Evolutionary conservation across 139 green algal species (phyloP), one percentile per base, ranked within the genome.

Genomic region (Pedinophyceae sp.): DNA sequence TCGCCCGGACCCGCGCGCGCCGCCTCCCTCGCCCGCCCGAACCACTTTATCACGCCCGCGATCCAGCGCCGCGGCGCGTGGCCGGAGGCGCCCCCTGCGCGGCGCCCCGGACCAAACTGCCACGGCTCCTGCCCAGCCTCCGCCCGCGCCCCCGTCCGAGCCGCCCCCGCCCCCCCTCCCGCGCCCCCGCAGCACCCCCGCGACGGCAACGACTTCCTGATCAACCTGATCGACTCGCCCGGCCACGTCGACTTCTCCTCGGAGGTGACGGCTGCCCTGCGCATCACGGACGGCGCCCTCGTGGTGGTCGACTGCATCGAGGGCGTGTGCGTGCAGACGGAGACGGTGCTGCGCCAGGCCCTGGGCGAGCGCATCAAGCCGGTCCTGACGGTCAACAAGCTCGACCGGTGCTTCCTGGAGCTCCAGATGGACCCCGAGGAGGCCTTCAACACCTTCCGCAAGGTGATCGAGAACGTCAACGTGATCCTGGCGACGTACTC

Each of bases 211-310:
- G 67, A 91, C 47, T 97, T 87, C 78, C 66, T 96, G 48, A 83
- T 99, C 56, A 99, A 99, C 81, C 70, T 97, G 38, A 97, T 99
- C 59, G 92, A 99, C 64, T 97, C 89, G n/a, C 92, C 92, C 39
- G 89, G 90, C 30, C 92, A 99, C 89, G 92, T 99, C 28, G 92
- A 99, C 75, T 99, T 99, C 66, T 95, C 83, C 2, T 96, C 87
- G 20, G 92, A 99, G 79, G 92, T 99, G 30, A 98, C 92, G 25
- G 92, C 92, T 24, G 92, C 92, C 5, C 80, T 98, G 63, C 92
- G 92, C 62, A 98, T 99, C 60, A 99, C 92, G 54, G 91, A 99
- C 68, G 92, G 92, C 54, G 92, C 92, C 1, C 77, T 99, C 50
- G 89, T 98, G 48, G 92, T 99, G 54, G 92, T 99, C 52, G 92